These are phyloP conservation scores for Oryza brachyantha DNA, from an alignment of 176 grass and related monocot species.

Conservation along the genomic window DNA sequence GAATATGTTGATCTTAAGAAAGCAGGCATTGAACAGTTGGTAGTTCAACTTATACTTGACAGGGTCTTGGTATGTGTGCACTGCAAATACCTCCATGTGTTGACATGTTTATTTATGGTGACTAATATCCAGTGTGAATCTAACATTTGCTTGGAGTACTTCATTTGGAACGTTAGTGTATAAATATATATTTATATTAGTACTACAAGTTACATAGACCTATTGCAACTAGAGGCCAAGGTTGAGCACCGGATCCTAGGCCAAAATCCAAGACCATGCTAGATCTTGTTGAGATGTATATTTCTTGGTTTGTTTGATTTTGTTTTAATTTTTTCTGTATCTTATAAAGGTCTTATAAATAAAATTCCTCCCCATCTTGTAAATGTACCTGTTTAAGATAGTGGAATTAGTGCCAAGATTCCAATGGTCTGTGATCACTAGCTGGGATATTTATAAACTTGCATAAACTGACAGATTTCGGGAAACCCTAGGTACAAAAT, in stretches of 20 bases:
- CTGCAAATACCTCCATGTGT: not conserved
- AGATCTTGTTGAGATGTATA: not conserved
- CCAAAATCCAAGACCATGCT: not conserved
- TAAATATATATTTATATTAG: slow-evolving; percentile 3
- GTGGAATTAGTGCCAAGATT: not conserved
- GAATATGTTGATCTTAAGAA: slow-evolving; percentile 64
- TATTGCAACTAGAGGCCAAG: not conserved
- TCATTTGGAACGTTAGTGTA: not conserved
- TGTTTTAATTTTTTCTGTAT: not conserved
- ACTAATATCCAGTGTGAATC: not conserved
- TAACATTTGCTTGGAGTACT: not conserved
- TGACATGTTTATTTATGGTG: not conserved
- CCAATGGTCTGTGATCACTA: not conserved
- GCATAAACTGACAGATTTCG: slow-evolving; percentile 4
- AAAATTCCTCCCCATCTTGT: not conserved
- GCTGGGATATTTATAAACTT: not conserved
- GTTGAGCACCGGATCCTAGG: not conserved
- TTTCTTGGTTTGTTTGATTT: slow-evolving; percentile 7
- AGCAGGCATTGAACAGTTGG: slow-evolving; percentile 86
- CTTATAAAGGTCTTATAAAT: not conserved
- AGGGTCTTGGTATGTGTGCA: slow-evolving; percentile 68
- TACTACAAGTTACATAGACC: not conserved
- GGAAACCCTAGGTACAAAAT: not conserved
- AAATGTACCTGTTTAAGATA: not conserved
- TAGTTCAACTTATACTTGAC: slow-evolving; percentile 77